phyloP scores from a whole-genome alignment of 1,284 basidiomycete genomes.

The Gymnopus androsaceus region DNA sequence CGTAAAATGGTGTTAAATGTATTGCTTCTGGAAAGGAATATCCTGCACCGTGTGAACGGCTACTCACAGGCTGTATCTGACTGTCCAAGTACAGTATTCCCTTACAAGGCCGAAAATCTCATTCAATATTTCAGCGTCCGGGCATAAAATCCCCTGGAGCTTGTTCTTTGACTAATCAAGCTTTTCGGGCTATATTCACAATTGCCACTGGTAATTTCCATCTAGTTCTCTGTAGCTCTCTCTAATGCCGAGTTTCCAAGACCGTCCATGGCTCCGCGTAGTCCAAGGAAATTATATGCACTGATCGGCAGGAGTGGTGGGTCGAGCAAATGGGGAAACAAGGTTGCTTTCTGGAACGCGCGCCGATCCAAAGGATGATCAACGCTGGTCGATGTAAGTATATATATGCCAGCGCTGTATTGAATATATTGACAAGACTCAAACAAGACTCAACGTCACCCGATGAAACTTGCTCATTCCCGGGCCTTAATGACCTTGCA shows the following conservation, averaged over 20 bases:
- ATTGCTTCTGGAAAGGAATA: neutral
- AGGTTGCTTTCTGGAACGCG: neutral
- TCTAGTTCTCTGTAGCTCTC: neutral
- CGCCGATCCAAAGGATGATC: neutral
- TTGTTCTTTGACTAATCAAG: too few species aligned
- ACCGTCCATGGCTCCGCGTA: neutral
- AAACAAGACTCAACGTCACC: too few species aligned
- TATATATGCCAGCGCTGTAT: too few species aligned
- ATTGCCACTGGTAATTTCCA: neutral
- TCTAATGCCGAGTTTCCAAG: neutral
- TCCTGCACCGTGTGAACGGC: too few species aligned
- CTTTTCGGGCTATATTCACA: neutral
- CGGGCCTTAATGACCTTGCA: too few species aligned
- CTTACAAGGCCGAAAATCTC: too few species aligned
- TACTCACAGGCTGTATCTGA: too few species aligned
- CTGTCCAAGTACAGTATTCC: too few species aligned
- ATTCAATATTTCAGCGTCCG: too few species aligned
- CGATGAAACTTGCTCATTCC: too few species aligned
- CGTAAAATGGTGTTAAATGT: neutral
- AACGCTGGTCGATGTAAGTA: neutral
- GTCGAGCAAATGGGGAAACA: neutral
- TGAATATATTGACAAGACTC: too few species aligned
- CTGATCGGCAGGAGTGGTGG: constrained; percentile 6
- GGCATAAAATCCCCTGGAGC: too few species aligned
- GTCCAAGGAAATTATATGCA: neutral